These are phyloP conservation scores for Iris macrosiphon DNA, from an alignment of 106 monocot species.

Conservation along the genomic window DNA sequence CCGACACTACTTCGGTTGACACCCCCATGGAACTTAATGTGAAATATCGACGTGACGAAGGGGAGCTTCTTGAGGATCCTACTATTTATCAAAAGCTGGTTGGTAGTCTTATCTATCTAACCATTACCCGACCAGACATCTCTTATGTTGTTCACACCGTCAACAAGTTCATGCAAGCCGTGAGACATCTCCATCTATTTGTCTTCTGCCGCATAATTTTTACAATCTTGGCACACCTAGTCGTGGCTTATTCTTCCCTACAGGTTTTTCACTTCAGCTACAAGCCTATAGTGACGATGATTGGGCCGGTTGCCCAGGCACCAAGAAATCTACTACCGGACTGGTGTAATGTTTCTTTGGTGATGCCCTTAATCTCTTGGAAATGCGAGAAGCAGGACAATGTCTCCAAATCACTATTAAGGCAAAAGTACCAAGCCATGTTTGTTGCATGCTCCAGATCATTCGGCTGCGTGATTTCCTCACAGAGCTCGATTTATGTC, in stretches of 20 bases:
- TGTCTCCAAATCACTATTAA: slow-evolving; percentile 8
- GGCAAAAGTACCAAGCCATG: neutral
- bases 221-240: neutral
- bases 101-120: neutral
- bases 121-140: neutral
- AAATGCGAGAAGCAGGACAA: slow-evolving; percentile 7
- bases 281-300: slow-evolving; percentile 5
- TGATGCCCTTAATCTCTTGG: slow-evolving; percentile 6
- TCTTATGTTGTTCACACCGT: neutral
- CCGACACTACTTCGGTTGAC: slow-evolving; percentile 8
- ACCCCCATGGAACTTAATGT: slow-evolving; percentile 18
- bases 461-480: neutral
- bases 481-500: neutral
- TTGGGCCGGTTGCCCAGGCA: neutral
- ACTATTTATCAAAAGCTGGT: neutral
- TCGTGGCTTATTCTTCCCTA: neutral
- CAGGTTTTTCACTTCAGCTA: neutral
- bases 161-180: neutral
- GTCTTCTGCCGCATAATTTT: neutral
- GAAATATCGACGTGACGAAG: slow-evolving; percentile 11
- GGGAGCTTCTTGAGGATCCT: neutral
- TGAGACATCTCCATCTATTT: neutral
- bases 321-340: neutral
- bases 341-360: slow-evolving; percentile 1
- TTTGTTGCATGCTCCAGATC: neutral